phyloP scores from a whole-genome alignment of 2,329 filamentous ascomycete genomes.

The Drechslerella coelobrocha region DNA sequence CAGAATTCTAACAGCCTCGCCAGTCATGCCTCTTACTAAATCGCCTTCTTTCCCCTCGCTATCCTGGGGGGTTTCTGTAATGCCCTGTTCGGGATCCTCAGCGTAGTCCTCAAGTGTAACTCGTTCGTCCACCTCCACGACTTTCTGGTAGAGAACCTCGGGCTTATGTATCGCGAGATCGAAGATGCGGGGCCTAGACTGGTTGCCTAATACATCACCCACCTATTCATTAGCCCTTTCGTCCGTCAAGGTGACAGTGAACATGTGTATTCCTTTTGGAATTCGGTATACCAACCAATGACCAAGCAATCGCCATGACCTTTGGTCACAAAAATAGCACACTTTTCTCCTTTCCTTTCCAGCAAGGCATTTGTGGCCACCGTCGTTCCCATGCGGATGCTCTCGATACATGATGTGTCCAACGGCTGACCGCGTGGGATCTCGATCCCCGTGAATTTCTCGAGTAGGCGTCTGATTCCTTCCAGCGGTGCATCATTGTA shows the following conservation, averaged over 20 bases:
- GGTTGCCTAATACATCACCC: constrained; percentile 64
- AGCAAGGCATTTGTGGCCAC: constrained; percentile 91
- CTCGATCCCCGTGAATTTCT: constrained; percentile 74
- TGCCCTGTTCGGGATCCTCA: constrained; percentile 75
- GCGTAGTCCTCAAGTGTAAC: constrained; percentile 92
- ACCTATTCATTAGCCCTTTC: constrained; percentile 12
- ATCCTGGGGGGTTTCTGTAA: constrained; percentile 62
- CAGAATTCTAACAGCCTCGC: constrained; percentile 76
- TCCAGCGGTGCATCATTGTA: constrained; percentile 90
- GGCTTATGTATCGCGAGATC: constrained; percentile 86
- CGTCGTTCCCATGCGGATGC: constrained; percentile 94
- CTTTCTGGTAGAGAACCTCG: constrained; percentile 81
- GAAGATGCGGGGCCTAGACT: constrained; percentile 87
- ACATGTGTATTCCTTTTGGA: not conserved
- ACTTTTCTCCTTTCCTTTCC: constrained; percentile 87
- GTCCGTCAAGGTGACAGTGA: not conserved
- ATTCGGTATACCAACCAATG: constrained; percentile 66
- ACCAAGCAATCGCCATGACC: constrained; percentile 86
- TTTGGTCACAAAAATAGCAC: constrained; percentile 83
- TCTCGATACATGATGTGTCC: constrained; percentile 81
- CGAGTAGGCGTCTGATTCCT: constrained; percentile 85
- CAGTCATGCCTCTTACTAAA: constrained; percentile 74
- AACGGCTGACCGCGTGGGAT: constrained; percentile 80
- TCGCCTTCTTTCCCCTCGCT: constrained; percentile 61
- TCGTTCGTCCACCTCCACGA: constrained; percentile 88